Base-by-base conservation (phyloP, 2,329 filamentous ascomycete genomes). In the Rhynchosporium agropyri region DNA sequence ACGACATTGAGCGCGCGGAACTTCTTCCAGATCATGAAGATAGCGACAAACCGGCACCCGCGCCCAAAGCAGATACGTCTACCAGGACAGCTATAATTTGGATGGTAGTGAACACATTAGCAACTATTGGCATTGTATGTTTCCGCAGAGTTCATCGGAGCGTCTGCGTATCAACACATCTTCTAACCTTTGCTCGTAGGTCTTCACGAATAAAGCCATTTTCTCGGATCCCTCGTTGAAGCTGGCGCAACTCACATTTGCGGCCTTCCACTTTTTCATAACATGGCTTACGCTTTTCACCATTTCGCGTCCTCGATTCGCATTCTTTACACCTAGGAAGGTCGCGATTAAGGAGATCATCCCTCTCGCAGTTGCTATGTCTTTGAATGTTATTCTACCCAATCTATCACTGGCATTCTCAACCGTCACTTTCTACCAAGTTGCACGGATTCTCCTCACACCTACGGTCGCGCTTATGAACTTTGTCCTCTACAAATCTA, bases 151-250 rank as follows among this genome's bases (percentile, higher is more conserved):
- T 62, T 28, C 40, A 40, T 26, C 56, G 15, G 9, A 29, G 10
- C n/a, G 15, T 12, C 38, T 28, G 3, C 5, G 46, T 31, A 28
- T 15, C 20, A 10, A 20, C 15, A 46, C 51, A 15, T 10, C 33
- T 26, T 28, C 60, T 62, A 58, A 64, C 40, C 26, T 15, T 9
- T 10, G 48, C 26, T 29, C 48, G 8, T 43, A 67, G 71, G 66
- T 90, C 71, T 89, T 89, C 73, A 86, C 84, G 48, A 89, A 89
- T 77, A 89, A 89, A 75, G 82, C 82, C 66, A 88, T 90, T 74
- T 89, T 89, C 77, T 83, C 83, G 29, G 83, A 88, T 65, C 82
- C 83, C 15, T 81, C 80, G 13, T 79, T 88, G 71, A 85, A 84
- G 71, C 79, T 85, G 36, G 82, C 80, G 64, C 87, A 89, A 74